Percentiles rank a stretch among this genome's conserved stretches.
phyloP scores from a whole-genome alignment of 106 monocot species.

The Dendrobium catenatum region DNA sequence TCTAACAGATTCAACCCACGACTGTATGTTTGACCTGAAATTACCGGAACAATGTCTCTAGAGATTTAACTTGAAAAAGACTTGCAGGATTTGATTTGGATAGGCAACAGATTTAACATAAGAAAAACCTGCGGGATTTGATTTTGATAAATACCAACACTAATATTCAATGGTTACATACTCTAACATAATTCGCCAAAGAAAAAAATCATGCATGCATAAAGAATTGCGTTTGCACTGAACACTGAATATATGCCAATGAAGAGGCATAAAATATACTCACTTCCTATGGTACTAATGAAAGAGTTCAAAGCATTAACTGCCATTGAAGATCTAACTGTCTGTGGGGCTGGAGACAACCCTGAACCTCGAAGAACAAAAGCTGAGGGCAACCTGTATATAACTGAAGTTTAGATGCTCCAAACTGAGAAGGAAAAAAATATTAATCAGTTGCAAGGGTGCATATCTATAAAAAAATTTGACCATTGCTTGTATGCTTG shows the following conservation, averaged over 20 bases:
- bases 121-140: no score
- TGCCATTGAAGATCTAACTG: slow-evolving; percentile 51
- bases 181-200: neutral
- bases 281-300: slow-evolving; percentile 43
- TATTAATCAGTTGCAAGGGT: neutral
- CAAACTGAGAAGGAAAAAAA: neutral
- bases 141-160: no score
- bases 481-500: slow-evolving; percentile 47
- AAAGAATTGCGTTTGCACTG: neutral
- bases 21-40: neutral
- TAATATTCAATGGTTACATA: no score
- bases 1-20: neutral
- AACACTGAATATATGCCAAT: neutral
- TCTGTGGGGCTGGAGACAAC: slow-evolving; percentile 63
- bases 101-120: neutral
- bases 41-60: neutral
- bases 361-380: slow-evolving; percentile 73
- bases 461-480: slow-evolving; percentile 5
- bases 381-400: slow-evolving; percentile 64
- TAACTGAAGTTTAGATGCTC: slow-evolving; percentile 2
- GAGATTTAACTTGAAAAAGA: neutral
- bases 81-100: neutral
- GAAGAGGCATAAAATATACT: neutral
- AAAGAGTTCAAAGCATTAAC: slow-evolving; percentile 49
- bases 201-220: neutral